phyloP scores from a whole-genome alignment of 176 grass and related monocot genomes.

The Bonia amplexicaulis region DNA sequence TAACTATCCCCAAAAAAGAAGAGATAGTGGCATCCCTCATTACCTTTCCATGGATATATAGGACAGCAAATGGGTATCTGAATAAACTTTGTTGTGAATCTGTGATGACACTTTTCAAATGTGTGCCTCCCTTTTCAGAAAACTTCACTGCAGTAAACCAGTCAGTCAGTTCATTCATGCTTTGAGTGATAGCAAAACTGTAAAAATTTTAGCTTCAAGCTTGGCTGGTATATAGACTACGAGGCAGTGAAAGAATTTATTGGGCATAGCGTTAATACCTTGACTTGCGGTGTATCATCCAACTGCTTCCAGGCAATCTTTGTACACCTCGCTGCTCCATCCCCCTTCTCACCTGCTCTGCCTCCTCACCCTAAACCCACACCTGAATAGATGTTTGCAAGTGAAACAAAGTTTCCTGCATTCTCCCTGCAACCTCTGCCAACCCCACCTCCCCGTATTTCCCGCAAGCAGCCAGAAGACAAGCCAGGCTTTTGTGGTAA shows the following conservation, averaged over 20 bases:
- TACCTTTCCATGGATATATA: constrained; percentile 23
- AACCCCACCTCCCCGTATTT: constrained; percentile 53
- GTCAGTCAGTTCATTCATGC: not conserved
- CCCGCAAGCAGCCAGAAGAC: constrained; percentile 66
- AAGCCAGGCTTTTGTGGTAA: constrained; percentile 64
- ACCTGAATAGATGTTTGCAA: constrained; percentile 54
- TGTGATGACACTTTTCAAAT: not conserved
- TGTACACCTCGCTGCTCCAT: constrained; percentile 57
- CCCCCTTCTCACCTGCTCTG: constrained; percentile 40
- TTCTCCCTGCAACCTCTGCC: constrained; percentile 60
- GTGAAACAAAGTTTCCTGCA: constrained; percentile 62
- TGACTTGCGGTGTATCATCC: constrained; percentile 44
- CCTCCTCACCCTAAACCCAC: constrained; percentile 53
- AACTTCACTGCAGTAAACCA: constrained; percentile 10
- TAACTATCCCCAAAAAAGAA: not conserved
- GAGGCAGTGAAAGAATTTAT: not conserved
- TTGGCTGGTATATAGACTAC: constrained; percentile 2
- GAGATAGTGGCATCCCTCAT: not conserved
- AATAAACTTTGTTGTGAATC: not conserved
- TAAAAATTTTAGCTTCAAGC: constrained; percentile 3
- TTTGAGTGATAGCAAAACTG: not conserved
- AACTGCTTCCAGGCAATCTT: constrained; percentile 50
- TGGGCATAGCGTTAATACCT: constrained; percentile 6
- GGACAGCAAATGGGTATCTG: not conserved
- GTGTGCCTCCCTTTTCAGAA: not conserved